A percentile compares a stretch with the other conserved stretches of the same genome.
These are phyloP conservation scores for Arabidopsis suecica DNA, from an alignment of 345 rosid species.

Conservation along the genomic window DNA sequence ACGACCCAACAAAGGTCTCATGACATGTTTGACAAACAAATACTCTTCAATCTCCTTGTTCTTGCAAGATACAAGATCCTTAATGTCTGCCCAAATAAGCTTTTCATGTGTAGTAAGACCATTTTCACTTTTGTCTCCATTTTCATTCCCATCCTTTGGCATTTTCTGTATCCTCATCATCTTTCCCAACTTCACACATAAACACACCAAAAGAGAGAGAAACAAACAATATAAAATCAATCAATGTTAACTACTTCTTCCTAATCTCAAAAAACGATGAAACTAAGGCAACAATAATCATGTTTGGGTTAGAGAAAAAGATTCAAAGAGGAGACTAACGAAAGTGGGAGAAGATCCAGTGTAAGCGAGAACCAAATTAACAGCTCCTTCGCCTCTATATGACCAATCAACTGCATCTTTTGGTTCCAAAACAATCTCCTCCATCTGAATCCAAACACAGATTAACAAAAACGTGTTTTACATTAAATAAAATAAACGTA, in stretches of 20 bases:
- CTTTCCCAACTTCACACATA: constrained; percentile 57
- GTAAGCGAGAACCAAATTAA: constrained; percentile 84
- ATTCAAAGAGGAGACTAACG: constrained; percentile 49
- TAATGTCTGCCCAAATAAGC: constrained; percentile 59
- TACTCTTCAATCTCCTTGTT: constrained; percentile 55
- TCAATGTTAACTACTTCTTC: constrained; percentile 1
- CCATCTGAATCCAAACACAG: constrained; percentile 53
- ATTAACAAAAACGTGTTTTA: background rate
- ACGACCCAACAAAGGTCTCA: constrained; percentile 79
- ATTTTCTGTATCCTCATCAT: constrained; percentile 77
- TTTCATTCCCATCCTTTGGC: constrained; percentile 47
- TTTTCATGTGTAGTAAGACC: constrained; percentile 51
- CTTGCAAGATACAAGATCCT: constrained; percentile 50
- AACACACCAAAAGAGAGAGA: background rate
- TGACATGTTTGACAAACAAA: constrained; percentile 65
- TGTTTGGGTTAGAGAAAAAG: background rate
- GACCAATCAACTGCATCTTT: constrained; percentile 82
- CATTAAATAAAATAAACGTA: background rate
- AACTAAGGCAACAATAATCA: background rate
- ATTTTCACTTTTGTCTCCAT: constrained; percentile 39
- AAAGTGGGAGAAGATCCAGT: constrained; percentile 74
- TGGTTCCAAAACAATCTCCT: constrained; percentile 62
- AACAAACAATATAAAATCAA: background rate
- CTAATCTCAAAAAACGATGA: background rate
- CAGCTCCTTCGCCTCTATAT: constrained; percentile 97